Base-by-base conservation (phyloP, 768 basidiomycete genomes). In the Leccinum rimulosum region DNA sequence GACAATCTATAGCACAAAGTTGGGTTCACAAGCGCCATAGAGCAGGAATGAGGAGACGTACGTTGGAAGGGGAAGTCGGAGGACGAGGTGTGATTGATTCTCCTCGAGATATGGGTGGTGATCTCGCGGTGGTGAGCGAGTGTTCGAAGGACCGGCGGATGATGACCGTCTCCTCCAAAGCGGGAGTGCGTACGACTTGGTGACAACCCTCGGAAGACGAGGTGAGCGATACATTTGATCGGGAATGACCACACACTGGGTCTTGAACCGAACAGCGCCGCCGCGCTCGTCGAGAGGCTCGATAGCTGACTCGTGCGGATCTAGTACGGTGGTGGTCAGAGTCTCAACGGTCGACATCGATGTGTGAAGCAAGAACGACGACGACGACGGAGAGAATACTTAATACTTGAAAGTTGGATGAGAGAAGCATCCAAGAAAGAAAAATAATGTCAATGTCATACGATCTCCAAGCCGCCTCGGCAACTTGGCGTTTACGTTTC, bases 201-300 rank as follows among this genome's bases (percentile, higher is more conserved):
- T 84, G 64, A 85, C 68, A 50, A 88, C 74, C 48, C 79, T 75
- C 27, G 84, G 78, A 28, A 79, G 73, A 55, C 77, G 82, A 4
- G 76, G 73, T 19, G 43, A 45, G 52, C 74, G 73, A 15, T 70
- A 68, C 1, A 66, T 64, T 15, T 66, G 69, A 54, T 87, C 82
- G n/a, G 89, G 89, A 57, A 92, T 91, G 65, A 92, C 80, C 4
- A 89, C 76, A 59, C 90, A 91, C 66, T 87, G 81, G 55, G 78
- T 76, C 76, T 91, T 83, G 73, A 92, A 92, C 57, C 89, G 81
- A 4, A 91, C 90, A 25, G 66, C 67, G 58, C 73, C 67, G 0
- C 64, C 61, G 9, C 19, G 64, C 40, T 71, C 73, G 25, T 62
- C 66, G 54, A 62, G 28, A n/a, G 59, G 54, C 5, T 61, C 64